These are phyloP conservation scores for Yamadazyma blattariae DNA, from an alignment of 1,139 yeast species.

Conservation along the genomic window DNA sequence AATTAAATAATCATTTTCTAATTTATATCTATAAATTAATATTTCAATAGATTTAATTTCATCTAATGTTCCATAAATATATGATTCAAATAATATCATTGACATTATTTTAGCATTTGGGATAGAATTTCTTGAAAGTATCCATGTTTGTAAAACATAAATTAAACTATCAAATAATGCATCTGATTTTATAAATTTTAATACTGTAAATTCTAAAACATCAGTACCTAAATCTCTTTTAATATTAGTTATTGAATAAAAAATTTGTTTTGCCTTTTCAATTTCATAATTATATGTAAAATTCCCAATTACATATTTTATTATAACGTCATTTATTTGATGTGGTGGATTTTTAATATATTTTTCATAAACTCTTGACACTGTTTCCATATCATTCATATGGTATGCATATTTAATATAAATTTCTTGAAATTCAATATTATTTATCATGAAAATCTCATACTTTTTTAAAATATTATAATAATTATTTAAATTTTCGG, in stretches of 20 bases:
- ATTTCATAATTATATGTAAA: constrained; percentile 31
- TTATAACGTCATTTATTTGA: constrained; percentile 20
- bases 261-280: constrained; percentile 25
- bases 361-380: constrained; percentile 4
- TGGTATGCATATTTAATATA: constrained; percentile 11
- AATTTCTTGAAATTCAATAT: constrained; percentile 9
- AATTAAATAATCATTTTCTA: constrained; percentile 23
- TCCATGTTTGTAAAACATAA: constrained; percentile 30
- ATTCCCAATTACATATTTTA: constrained; percentile 29
- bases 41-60: constrained; percentile 26
- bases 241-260: constrained; percentile 11
- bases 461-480: neutral
- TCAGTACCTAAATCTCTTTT: constrained; percentile 18
- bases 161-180: constrained; percentile 31
- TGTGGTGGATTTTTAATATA: constrained; percentile 8
- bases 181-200: constrained; percentile 22
- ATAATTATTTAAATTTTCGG: neutral
- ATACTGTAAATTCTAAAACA: constrained; percentile 27
- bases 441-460: constrained; percentile 3
- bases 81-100: constrained; percentile 26
- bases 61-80: constrained; percentile 26
- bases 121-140: constrained; percentile 17
- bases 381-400: constrained; percentile 6
- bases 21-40: constrained; percentile 19
- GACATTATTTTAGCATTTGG: constrained; percentile 30